These are phyloP conservation scores for Yarrowia yakushimensis DNA, from an alignment of 805 yeast genomes.

Conservation along the genomic window DNA sequence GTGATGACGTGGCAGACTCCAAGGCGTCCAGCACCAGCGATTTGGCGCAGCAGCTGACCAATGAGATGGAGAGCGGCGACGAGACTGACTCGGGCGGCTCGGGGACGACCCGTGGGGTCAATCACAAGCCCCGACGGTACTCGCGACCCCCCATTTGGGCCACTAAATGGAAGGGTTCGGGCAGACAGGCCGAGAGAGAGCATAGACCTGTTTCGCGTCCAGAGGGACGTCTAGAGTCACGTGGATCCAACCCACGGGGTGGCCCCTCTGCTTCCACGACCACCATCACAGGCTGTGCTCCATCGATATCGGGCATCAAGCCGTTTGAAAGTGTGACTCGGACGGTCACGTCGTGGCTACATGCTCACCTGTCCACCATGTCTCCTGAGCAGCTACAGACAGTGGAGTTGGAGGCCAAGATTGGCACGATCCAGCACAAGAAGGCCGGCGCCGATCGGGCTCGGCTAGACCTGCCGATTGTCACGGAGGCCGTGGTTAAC, in stretches of 20 bases:
- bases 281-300: conserved; percentile 40
- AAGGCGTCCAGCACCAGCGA: conserved; percentile 8
- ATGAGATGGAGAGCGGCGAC: not conserved
- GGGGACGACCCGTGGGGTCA: not conserved
- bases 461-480: conserved; percentile 32
- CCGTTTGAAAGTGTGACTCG: conserved; percentile 80
- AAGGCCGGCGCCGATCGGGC: conserved; percentile 34
- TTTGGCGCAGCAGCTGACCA: conserved; percentile 2
- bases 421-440: conserved; percentile 36
- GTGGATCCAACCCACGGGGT: no score
- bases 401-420: conserved; percentile 47
- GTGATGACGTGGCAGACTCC: not conserved
- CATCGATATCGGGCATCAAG: conserved; percentile 67
- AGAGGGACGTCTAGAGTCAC: not conserved
- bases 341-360: conserved; percentile 83
- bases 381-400: conserved; percentile 30
- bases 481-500: conserved; percentile 37
- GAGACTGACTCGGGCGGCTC: not conserved
- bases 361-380: conserved; percentile 58
- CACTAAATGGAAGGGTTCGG: conserved; percentile 58
- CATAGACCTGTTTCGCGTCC: not conserved
- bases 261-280: not conserved
- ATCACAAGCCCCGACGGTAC: conserved; percentile 44
- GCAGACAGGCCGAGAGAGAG: not conserved
- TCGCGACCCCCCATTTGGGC: conserved; percentile 79